phyloP scores from a whole-genome alignment of 2,329 filamentous ascomycete genomes.

The Epichloe hybrida region DNA sequence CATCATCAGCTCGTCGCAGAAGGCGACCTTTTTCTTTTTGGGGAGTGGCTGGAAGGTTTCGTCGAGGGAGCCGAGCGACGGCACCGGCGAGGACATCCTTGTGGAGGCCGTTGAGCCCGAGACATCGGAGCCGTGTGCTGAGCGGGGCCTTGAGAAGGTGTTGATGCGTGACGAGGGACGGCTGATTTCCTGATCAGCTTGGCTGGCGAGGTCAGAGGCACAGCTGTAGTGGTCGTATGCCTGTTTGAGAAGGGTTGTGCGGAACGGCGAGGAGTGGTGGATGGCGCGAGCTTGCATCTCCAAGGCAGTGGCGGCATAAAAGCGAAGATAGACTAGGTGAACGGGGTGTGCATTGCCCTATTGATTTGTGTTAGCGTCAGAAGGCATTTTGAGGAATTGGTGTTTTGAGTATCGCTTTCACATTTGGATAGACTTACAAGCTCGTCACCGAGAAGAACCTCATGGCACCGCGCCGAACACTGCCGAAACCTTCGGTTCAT shows the following conservation, averaged over 20 bases:
- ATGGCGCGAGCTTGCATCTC: slow-evolving; percentile 41
- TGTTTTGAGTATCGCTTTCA: neutral
- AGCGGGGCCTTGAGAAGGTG: slow-evolving; percentile 29
- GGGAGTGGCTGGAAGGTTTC: slow-evolving; percentile 8
- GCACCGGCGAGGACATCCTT: slow-evolving; percentile 32
- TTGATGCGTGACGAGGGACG: slow-evolving; percentile 24
- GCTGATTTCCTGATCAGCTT: slow-evolving; percentile 29
- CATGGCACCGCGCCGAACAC: slow-evolving; percentile 38
- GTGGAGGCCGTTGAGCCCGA: slow-evolving; percentile 31
- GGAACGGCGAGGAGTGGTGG: slow-evolving; percentile 30
- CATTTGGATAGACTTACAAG: slow-evolving; percentile 21
- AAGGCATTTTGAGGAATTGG: neutral
- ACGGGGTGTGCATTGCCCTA: slow-evolving; percentile 33
- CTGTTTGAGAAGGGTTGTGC: slow-evolving; percentile 34
- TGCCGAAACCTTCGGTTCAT: slow-evolving; percentile 35
- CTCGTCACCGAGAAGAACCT: slow-evolving; percentile 36
- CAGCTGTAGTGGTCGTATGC: slow-evolving; percentile 38
- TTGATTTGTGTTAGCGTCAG: neutral
- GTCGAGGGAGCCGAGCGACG: slow-evolving; percentile 18
- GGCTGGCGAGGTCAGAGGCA: slow-evolving; percentile 32
- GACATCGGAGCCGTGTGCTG: slow-evolving; percentile 32
- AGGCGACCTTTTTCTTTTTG: slow-evolving; percentile 27
- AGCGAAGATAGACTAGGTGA: slow-evolving; percentile 45
- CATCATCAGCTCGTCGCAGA: slow-evolving; percentile 19
- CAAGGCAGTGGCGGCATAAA: slow-evolving; percentile 47